Evolutionary conservation across 495 filamentous ascomycete genomes (phyloP).

Genomic region (Aspergillus kassunensis): DNA sequence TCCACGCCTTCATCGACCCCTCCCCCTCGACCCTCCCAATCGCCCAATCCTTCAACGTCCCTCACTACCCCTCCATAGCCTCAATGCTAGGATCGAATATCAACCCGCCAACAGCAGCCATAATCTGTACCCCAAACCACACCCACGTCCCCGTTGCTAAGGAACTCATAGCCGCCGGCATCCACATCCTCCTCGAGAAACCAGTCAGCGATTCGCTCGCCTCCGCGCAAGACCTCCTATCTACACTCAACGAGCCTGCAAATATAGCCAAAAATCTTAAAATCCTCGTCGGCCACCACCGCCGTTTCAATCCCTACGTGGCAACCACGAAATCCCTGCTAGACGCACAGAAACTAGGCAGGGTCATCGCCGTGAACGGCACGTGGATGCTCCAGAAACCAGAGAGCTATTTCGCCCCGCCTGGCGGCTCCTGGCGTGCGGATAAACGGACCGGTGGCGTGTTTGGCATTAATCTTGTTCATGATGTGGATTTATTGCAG

Average conservation of each 20-base stretch:
- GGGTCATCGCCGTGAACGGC: conserved; percentile 50
- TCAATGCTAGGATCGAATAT: conserved; percentile 32
- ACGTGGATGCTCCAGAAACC: conserved; percentile 54
- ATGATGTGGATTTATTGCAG: conserved; percentile 58
- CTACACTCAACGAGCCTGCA: conserved; percentile 11
- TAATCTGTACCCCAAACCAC: conserved; percentile 58
- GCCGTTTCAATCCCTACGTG: conserved; percentile 58
- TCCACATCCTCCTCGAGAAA: conserved; percentile 56
- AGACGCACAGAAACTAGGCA: conserved; percentile 36
- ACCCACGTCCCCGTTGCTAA: conserved; percentile 51
- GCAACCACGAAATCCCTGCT: conserved; percentile 45
- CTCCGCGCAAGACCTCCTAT: conserved; percentile 33
- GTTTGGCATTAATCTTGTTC: conserved; percentile 56
- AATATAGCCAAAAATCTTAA: conserved; percentile 25
- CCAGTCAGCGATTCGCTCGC: conserved; percentile 48
- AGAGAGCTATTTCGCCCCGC: conserved; percentile 44
- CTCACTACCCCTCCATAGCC: conserved; percentile 34
- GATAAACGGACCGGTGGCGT: conserved; percentile 37
- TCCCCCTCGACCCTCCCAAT: conserved; percentile 27
- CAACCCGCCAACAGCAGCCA: conserved; percentile 55
- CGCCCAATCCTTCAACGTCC: conserved; percentile 25
- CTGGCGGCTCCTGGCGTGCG: conserved; percentile 44
- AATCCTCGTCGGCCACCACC: conserved; percentile 56
- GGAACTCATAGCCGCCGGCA: conserved; percentile 43
- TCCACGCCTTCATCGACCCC: conserved; percentile 52